Evolutionary conservation across 768 basidiomycete species (phyloP).

Genomic region (Tubosaeta sp.): DNA sequence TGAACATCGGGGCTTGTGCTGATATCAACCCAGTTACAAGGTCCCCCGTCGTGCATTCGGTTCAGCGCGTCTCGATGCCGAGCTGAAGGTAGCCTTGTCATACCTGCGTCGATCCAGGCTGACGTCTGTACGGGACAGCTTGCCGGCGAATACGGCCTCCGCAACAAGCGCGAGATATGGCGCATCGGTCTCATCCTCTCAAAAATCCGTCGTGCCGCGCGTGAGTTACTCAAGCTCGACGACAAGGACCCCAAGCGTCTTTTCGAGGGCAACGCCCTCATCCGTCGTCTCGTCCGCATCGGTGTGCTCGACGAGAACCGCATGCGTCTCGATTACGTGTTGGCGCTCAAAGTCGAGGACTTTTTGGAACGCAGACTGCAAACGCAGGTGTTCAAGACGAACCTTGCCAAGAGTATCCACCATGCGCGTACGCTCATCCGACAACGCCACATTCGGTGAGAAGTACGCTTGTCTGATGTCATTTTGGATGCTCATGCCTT

Average conservation of each 20-base stretch:
- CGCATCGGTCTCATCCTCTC: constrained; percentile 97
- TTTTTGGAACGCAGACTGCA: constrained; percentile 99
- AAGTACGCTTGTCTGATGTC: constrained; percentile 2
- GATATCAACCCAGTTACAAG: constrained; percentile 80
- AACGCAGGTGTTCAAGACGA: constrained; percentile 99
- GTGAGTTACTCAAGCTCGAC: constrained; percentile 99
- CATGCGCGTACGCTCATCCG: constrained; percentile 98
- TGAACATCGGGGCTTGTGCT: constrained; percentile 37
- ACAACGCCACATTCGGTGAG: constrained; percentile 96
- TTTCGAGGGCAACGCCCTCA: constrained; percentile 98
- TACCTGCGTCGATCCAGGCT: neutral
- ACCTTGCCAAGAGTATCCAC: constrained; percentile 97
- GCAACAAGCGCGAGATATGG: constrained; percentile 99
- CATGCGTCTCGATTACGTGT: constrained; percentile 99
- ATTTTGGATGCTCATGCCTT: constrained; percentile 1
- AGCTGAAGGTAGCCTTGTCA: constrained; percentile 78
- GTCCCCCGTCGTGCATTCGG: constrained; percentile 97
- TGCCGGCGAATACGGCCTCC: constrained; percentile 99
- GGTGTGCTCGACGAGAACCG: constrained; percentile 98
- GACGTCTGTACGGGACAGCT: constrained; percentile 51
- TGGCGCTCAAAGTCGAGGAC: constrained; percentile 98
- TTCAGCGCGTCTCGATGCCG: constrained; percentile 97
- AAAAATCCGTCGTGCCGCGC: constrained; percentile 99
- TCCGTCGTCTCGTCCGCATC: constrained; percentile 94
- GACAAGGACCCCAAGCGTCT: constrained; percentile 99